Evolutionary conservation across 1,139 yeast genomes (phyloP), one percentile per base, ranked within the genome.

Genomic region (Magnusiomyces clavatus): DNA sequence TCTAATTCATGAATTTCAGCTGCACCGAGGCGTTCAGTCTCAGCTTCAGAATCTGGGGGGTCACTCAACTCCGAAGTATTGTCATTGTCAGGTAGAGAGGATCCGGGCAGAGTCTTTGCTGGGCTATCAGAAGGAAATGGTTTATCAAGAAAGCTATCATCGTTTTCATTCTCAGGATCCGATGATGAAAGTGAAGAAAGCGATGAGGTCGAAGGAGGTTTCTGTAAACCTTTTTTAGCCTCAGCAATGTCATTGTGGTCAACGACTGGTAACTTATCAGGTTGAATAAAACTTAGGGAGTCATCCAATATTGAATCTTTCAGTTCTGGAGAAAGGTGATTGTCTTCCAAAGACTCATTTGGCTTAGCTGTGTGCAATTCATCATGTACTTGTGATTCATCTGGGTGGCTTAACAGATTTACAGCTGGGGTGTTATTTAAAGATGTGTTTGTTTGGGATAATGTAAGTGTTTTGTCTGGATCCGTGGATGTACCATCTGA

Each of bases 31-130:
- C 77, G 80, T 62, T 84, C 94, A 1, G 94, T 85, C 64, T 85
- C 94, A 3, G 88, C 90, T 64, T 85, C 92, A 6, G 88, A 81
- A 58, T 74, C 74, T 48, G 80, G 82, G 55, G 78, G 74, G 53
- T 80, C 88, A 49, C 80, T 82, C 56, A 81, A 69, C 57, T 81
- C 87, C 50, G 85, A 70, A 16, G 70, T 65, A 44, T 58, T 19
- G 31, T 24, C 31, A 8, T 24, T 24, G 31, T 24, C 31, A 24
- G 31, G 31, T 4, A 24, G 31, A 24, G 31, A 24, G 8, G 31
- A 24, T 40, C 4, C n/a, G 35, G 16, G n/a, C 43, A 24, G 31
- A 24, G 31, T 42, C n/a, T 42, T 29, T 20, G 31, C 13, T 13
- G 44, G 13, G 38, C 41, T 37, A 13, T 41, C 36, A 17, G 37